Conservation (phyloP, 768 basidiomycete genomes). For the Tricholoma flavovirens region DNA sequence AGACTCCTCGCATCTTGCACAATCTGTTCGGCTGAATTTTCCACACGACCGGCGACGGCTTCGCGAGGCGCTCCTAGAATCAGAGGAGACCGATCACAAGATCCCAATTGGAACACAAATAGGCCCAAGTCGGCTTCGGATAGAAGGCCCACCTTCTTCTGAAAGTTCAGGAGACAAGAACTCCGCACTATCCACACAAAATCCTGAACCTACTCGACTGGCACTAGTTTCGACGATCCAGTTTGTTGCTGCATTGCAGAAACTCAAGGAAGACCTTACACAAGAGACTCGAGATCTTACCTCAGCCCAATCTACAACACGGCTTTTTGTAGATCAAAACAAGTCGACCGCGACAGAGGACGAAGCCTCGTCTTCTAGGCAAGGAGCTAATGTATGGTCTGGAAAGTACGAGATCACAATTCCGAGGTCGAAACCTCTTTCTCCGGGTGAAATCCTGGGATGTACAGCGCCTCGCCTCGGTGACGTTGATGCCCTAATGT, state of each 20-base stretch:
- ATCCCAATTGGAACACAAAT: constrained; percentile 41
- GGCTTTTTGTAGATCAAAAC: constrained; percentile 7
- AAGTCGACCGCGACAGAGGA: constrained; percentile 1
- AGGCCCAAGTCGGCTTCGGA: constrained; percentile 50
- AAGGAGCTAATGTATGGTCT: constrained; percentile 34
- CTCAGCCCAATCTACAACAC: constrained; percentile 7
- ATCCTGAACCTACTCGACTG: constrained; percentile 53
- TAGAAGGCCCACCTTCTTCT: constrained; percentile 39
- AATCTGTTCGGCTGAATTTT: constrained; percentile 87
- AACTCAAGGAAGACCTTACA: constrained; percentile 73
- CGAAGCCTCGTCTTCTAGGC: not conserved
- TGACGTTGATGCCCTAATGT: constrained; percentile 89
- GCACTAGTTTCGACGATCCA: constrained; percentile 97
- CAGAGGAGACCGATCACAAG: constrained; percentile 40
- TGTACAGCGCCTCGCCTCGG: constrained; percentile 86
- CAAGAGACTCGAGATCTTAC: constrained; percentile 26
- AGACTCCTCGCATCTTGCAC: constrained; percentile 75
- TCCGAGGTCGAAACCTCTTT: constrained; percentile 86
- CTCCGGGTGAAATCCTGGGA: constrained; percentile 94
- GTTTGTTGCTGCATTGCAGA: constrained; percentile 90
- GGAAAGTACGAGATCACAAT: constrained; percentile 72
- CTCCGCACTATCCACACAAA: constrained; percentile 10
- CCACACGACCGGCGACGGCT: constrained; percentile 70
- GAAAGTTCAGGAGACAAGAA: constrained; percentile 6
- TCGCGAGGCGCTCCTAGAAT: constrained; percentile 53